Evolutionary conservation across 192 early-diverging fungal species (phyloP), one percentile per base, ranked within the genome.

Genomic region (Fimicolochytrium jonesii): DNA sequence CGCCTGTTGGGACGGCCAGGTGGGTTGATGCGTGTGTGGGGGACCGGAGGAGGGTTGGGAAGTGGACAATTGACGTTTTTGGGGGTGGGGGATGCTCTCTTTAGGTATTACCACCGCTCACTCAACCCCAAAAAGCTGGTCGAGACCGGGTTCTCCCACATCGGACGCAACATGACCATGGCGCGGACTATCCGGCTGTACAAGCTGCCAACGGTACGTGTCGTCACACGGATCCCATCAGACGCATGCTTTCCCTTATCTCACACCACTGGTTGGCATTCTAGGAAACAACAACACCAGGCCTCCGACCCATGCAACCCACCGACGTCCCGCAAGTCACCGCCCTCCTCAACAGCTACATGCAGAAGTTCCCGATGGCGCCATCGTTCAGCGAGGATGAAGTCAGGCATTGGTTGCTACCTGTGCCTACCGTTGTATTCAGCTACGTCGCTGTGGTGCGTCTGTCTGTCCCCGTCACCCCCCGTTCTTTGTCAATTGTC

Each of bases 81-180:
- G 1, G 11, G 18, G 4, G 13, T 17, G 0, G 11, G 0, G 13
- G 15, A 34, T 34, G 9, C 17, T 11, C 26, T 36, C 28, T 74
- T 56, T 66, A 85, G 88, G 34, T 99, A 99, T 73, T 96, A 82
- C 70, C 97, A 99, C 66, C 89, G 97, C 20, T 88, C 90, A 6
- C 76, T 99, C 17, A 94, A 97, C 70, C 91, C 92, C 25, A 90
- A 90, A 56, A 99, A 99, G 77, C 71, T 99, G 70, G 79, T 96
- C 53, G 94, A 99, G 67, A 87, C 85, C 30, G 87, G 89, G 34
- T 99, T 99, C 69, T 93, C 93, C n/a, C 81, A 87, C 36, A 61
- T 93, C 44, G 81, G 82, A 29, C 73, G 73, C 2, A 86, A 89
- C 52, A 78, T 74, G 60, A 89, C 90, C 18, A 78, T 94, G 71